phyloP scores from a whole-genome alignment of 1,284 basidiomycete genomes.

The Hymenochaete sp. region DNA sequence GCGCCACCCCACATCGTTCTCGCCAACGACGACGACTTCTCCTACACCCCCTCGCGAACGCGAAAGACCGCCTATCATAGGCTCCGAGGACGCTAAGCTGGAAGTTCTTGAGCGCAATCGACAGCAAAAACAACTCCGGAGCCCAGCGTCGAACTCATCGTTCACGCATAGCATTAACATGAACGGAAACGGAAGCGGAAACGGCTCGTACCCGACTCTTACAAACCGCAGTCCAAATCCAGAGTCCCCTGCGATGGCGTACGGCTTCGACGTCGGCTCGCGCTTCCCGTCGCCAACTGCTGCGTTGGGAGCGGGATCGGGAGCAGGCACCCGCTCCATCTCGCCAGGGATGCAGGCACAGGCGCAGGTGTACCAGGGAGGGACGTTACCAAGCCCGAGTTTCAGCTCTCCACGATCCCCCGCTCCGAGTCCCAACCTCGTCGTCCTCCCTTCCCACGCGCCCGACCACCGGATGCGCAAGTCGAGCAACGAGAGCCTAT shows the following conservation, averaged over 20 bases:
- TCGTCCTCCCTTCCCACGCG: constrained; percentile 22
- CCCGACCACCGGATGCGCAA: constrained; percentile 31
- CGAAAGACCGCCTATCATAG: constrained; percentile 31
- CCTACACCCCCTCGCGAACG: background rate
- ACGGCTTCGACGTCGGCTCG: background rate
- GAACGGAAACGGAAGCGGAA: background rate
- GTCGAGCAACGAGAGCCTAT: constrained; percentile 42
- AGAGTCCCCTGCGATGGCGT: background rate
- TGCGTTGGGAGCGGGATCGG: too few relatives aligned
- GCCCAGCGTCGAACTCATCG: constrained; percentile 2
- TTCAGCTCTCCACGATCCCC: constrained; percentile 10
- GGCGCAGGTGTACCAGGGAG: constrained; percentile 1
- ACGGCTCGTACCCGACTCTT: background rate
- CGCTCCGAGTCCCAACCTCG: constrained; percentile 15
- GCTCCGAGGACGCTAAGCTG: constrained; percentile 46
- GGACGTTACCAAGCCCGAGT: constrained; percentile 6
- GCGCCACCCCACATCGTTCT: background rate
- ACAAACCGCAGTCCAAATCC: constrained; percentile 1
- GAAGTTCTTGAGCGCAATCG: constrained; percentile 55
- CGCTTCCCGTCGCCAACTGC: constrained; percentile 6
- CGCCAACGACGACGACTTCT: background rate
- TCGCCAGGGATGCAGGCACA: constrained; percentile 8
- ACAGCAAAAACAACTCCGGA: too few relatives aligned
- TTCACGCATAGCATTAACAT: background rate
- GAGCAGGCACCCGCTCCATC: constrained; percentile 5